A percentile compares a stretch with the other conserved stretches of the same genome.
Conservation (phyloP, 2,329 filamentous ascomycete species). For the Aureobasidium sp. region DNA sequence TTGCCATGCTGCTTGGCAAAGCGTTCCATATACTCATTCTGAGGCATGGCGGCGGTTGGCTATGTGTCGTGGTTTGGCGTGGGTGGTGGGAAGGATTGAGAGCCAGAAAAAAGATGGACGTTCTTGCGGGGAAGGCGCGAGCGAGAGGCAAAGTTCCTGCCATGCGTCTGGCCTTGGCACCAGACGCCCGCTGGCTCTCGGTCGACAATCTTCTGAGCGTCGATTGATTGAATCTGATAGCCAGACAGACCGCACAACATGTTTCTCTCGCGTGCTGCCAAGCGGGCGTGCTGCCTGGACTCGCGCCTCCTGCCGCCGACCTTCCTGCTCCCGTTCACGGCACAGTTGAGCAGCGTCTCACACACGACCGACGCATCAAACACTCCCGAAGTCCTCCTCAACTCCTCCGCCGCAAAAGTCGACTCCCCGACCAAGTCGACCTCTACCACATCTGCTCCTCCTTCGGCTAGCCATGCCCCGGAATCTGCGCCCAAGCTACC, state of each 20-base stretch:
- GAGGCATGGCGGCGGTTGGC: slow-evolving; percentile 48
- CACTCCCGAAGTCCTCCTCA: slow-evolving; percentile 19
- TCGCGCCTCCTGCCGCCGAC: slow-evolving; percentile 46
- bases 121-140: slow-evolving; percentile 1
- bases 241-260: slow-evolving; percentile 14
- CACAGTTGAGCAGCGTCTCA: slow-evolving; percentile 35
- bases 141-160: slow-evolving; percentile 1
- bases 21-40: slow-evolving; percentile 72
- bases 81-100: neutral
- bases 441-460: neutral
- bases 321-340: slow-evolving; percentile 45
- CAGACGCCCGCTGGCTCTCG: neutral
- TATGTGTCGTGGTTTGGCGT: neutral
- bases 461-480: neutral
- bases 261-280: slow-evolving; percentile 45
- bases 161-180: neutral
- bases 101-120: neutral
- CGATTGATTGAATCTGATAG: neutral
- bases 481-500: slow-evolving; percentile 18
- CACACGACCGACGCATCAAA: slow-evolving; percentile 30
- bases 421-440: neutral
- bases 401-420: slow-evolving; percentile 5
- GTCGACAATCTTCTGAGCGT: neutral
- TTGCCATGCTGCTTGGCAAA: slow-evolving; percentile 54
- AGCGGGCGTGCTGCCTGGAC: slow-evolving; percentile 53